phyloP scores from a whole-genome alignment of 225 moss, liverwort and hornwort genomes.

The Marchantia polymorpha region DNA sequence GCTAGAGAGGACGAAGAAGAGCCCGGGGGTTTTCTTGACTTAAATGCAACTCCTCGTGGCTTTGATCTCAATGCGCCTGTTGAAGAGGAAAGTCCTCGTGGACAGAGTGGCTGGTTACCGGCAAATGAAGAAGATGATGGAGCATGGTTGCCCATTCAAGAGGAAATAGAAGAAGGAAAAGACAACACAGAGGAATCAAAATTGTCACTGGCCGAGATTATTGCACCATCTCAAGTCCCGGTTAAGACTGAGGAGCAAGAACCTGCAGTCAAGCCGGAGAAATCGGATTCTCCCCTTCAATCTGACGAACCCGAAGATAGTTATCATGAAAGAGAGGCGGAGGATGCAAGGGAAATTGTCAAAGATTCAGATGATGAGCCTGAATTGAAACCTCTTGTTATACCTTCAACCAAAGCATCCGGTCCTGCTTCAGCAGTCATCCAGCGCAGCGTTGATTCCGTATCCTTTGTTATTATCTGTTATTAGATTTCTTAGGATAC shows the following conservation, averaged over 20 bases:
- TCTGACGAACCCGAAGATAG: conserved; percentile 17
- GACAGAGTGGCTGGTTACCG: conserved; percentile 66
- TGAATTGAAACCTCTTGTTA: conserved; percentile 17
- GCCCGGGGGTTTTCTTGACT: conserved; percentile 70
- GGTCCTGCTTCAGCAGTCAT: conserved; percentile 47
- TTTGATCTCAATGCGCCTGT: conserved; percentile 97
- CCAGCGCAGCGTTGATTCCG: conserved; percentile 63
- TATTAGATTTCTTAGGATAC: not conserved
- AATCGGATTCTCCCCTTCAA: conserved; percentile 38
- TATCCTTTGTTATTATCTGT: conserved; percentile 52
- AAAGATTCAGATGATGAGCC: conserved; percentile 27
- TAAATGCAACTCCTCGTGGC: conserved; percentile 85
- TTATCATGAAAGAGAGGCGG: conserved; percentile 27
- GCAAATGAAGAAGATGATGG: conserved; percentile 55
- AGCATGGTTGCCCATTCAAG: conserved; percentile 54
- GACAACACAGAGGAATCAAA: conserved; percentile 39
- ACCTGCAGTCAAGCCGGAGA: conserved; percentile 41
- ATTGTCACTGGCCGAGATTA: conserved; percentile 16
- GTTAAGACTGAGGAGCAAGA: conserved; percentile 19
- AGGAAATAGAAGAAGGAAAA: conserved; percentile 61
- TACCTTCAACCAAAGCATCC: conserved; percentile 38
- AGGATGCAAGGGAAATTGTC: conserved; percentile 19
- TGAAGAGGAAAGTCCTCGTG: conserved; percentile 78
- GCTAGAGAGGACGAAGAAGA: conserved; percentile 77
- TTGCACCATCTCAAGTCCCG: conserved; percentile 10